Evolutionary conservation across 768 basidiomycete species (phyloP).

Genomic region (Filobasidium wieringae): DNA sequence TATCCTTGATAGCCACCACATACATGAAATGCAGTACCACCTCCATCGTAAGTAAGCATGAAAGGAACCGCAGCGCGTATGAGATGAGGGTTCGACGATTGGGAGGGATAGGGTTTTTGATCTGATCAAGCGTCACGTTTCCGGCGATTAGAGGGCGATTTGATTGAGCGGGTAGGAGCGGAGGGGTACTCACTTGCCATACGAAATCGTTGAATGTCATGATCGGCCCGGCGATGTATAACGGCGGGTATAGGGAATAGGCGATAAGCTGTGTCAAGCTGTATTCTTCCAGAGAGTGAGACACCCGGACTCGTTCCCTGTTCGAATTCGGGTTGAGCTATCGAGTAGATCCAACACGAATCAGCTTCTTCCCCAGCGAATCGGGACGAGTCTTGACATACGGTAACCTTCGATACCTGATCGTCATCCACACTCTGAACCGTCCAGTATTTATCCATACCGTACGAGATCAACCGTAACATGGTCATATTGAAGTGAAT

Average conservation of each 20-base stretch:
- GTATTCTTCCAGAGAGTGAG: slow-evolving; percentile 54
- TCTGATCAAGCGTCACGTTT: slow-evolving; percentile 46
- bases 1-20: slow-evolving; percentile 87
- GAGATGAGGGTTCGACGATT: slow-evolving; percentile 39
- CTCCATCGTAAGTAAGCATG: slow-evolving; percentile 74
- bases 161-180: not conserved
- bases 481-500: slow-evolving; percentile 91
- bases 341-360: no score
- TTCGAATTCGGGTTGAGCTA: no score
- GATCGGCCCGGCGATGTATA: slow-evolving; percentile 93
- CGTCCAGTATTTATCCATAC: slow-evolving; percentile 86
- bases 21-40: slow-evolving; percentile 87
- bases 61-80: slow-evolving; percentile 61
- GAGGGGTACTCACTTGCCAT: slow-evolving; percentile 58
- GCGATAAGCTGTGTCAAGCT: slow-evolving; percentile 61
- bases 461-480: slow-evolving; percentile 83
- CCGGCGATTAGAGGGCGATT: not conserved
- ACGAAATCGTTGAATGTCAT: slow-evolving; percentile 91
- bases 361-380: no score
- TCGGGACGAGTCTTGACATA: no score
- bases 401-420: no score
- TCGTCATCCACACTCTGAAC: no score
- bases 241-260: slow-evolving; percentile 80
- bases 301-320: slow-evolving; percentile 50
- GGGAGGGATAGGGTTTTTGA: slow-evolving; percentile 51